These are phyloP conservation scores for Salisapilia sapeloensis DNA, from an alignment of 352 stramenopile genomes.

Conservation along the genomic window DNA sequence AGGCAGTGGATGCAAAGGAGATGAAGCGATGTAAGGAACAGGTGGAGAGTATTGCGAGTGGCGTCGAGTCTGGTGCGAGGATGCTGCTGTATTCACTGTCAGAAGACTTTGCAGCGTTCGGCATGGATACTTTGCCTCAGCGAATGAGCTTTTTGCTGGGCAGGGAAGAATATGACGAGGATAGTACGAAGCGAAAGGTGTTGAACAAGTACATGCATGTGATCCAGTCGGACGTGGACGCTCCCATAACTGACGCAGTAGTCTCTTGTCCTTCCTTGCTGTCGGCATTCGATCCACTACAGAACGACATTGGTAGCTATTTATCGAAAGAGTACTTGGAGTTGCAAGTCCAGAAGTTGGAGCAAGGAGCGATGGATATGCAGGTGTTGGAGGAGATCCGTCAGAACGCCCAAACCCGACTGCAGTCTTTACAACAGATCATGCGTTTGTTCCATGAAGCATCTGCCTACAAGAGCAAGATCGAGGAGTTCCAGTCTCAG, in stretches of 20 bases:
- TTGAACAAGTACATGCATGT: slow-evolving; percentile 32
- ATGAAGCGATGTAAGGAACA: slow-evolving; percentile 11
- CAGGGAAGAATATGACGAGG: slow-evolving; percentile 13
- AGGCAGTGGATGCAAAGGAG: slow-evolving; percentile 1
- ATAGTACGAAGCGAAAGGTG: slow-evolving; percentile 16
- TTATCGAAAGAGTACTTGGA: slow-evolving; percentile 27
- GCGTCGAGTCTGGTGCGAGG: no score
- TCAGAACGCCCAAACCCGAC: slow-evolving; percentile 24
- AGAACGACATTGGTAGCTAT: slow-evolving; percentile 12
- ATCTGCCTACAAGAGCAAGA: slow-evolving; percentile 53
- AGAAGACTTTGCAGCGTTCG: slow-evolving; percentile 47
- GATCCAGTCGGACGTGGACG: not conserved
- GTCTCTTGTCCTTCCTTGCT: slow-evolving; percentile 17
- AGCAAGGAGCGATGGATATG: slow-evolving; percentile 21
- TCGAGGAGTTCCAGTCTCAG: slow-evolving; percentile 49
- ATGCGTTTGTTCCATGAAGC: slow-evolving; percentile 58
- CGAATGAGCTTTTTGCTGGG: slow-evolving; percentile 58
- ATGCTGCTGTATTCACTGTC: slow-evolving; percentile 50
- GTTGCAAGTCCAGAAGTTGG: slow-evolving; percentile 19
- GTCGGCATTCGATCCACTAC: slow-evolving; percentile 38
- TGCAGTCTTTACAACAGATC: slow-evolving; percentile 66
- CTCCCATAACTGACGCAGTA: not conserved
- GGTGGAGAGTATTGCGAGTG: no score
- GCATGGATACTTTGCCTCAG: slow-evolving; percentile 44
- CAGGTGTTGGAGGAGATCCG: slow-evolving; percentile 23